Evolutionary conservation across 2,329 filamentous ascomycete genomes (phyloP).

Genomic region (Phyllosticta ampelicida): DNA sequence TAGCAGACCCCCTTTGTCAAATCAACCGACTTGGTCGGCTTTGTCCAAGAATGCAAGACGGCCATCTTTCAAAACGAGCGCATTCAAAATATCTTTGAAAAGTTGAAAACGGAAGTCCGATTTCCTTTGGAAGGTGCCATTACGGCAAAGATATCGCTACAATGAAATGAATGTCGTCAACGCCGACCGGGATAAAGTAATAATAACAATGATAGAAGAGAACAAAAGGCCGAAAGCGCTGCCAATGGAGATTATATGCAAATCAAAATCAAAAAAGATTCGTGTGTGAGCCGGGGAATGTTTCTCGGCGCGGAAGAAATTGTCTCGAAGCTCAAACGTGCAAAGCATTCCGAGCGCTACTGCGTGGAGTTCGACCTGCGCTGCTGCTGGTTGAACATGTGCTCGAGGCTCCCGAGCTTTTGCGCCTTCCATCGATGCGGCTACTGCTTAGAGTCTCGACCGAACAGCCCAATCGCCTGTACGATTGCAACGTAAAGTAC

Average conservation of each 20-base stretch:
- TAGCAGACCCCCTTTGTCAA: neutral
- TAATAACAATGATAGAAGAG: neutral
- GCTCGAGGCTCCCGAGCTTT: constrained; percentile 7
- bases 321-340: neutral
- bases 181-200: neutral
- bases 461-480: neutral
- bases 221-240: no score
- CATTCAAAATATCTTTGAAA: no score
- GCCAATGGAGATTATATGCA: neutral
- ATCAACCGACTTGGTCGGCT: neutral
- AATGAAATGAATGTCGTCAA: neutral
- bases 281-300: neutral
- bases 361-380: constrained; percentile 5
- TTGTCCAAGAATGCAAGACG: no score
- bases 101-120: neutral
- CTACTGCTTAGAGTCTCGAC: constrained; percentile 2
- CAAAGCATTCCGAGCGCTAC: constrained; percentile 1
- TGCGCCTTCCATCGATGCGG: constrained; percentile 4
- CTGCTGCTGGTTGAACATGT: constrained; percentile 10
- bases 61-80: no score
- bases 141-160: neutral
- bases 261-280: neutral
- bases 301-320: neutral
- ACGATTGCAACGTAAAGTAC: constrained; percentile 11
- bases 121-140: neutral